Conservation (phyloP, 2,329 filamentous ascomycete genomes). For the Beauveria asiatica region DNA sequence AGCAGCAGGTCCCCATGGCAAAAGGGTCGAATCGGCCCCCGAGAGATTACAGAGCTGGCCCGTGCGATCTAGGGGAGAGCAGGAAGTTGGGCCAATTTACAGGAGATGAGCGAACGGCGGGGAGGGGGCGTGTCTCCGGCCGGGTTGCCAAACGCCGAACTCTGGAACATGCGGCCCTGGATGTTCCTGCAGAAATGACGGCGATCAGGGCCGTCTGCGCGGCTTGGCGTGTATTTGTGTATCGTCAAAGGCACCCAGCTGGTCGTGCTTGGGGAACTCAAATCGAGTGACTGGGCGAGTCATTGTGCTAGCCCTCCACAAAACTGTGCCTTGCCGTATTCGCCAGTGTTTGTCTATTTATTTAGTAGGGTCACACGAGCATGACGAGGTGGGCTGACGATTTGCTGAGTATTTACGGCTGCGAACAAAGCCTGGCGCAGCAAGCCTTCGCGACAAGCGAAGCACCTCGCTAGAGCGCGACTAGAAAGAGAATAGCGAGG, state of each 20-base stretch:
- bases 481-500: background rate
- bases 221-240: background rate
- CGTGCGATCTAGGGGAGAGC: background rate
- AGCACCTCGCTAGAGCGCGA: no score
- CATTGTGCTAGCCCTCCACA: background rate
- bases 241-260: background rate
- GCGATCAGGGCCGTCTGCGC: background rate
- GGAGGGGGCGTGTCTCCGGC: background rate
- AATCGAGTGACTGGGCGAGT: background rate
- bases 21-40: background rate
- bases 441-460: no score
- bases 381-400: background rate
- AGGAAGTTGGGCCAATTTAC: conserved; percentile 7
- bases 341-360: background rate
- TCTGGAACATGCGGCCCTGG: background rate
- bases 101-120: conserved; percentile 7
- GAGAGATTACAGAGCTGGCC: conserved; percentile 4
- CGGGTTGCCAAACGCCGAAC: background rate
- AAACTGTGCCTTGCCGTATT: background rate
- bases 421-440: no score
- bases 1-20: background rate
- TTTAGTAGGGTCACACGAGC: background rate
- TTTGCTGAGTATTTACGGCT: no score
- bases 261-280: background rate
- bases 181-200: background rate